Evolutionary conservation across 495 filamentous ascomycete species (phyloP), one percentile per base, ranked within the genome.

Genomic region (Immersiella caudata): DNA sequence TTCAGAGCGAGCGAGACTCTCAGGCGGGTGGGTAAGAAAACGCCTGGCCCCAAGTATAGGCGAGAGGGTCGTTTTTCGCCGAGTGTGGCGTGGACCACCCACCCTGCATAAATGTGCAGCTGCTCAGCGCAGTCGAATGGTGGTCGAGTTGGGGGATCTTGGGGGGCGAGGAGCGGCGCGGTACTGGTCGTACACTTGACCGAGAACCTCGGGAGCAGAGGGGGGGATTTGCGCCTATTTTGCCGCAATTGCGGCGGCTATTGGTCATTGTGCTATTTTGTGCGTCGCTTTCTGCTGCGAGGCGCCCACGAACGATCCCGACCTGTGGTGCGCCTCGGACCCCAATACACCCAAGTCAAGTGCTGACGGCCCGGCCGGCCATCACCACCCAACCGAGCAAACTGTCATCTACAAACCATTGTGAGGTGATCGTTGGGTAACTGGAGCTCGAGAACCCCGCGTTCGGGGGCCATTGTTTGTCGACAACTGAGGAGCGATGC

Each of bases 51-150:
- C 60, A 62, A 62, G 60, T 62, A 62, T 62, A 62, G n/a, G 60
- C 57, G 57, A 25, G 54, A 52, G 66, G 62, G 46, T 29, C 50
- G 54, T 49, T 66, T 51, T 70, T 60, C 67, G 55, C 66, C 67
- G 59, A 74, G 67, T 66, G 71, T 71, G 71, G 71, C 69, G 69
- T 71, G 59, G 71, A 58, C 35, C 40, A 60, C 52, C 57, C 66
- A 67, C 64, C 67, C 64, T 71, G 69, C 65, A 69, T 52, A 66
- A n/a, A 65, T 63, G 62, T 60, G 61, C 55, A 62, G 64, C 69
- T 60, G 57, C 29, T 33, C 29, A 33, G 29, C 29, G 29, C 29
- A 8, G 29, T 27, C 49, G 51, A 55, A 9, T 50, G 36, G 18
- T 64, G 66, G 58, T 60, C 35, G 20, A 25, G 2, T 24, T 11